Evolutionary conservation across 2,329 filamentous ascomycete species (phyloP), one percentile per base, ranked within the genome.

Genomic region (Chaetomiaceae sp.): DNA sequence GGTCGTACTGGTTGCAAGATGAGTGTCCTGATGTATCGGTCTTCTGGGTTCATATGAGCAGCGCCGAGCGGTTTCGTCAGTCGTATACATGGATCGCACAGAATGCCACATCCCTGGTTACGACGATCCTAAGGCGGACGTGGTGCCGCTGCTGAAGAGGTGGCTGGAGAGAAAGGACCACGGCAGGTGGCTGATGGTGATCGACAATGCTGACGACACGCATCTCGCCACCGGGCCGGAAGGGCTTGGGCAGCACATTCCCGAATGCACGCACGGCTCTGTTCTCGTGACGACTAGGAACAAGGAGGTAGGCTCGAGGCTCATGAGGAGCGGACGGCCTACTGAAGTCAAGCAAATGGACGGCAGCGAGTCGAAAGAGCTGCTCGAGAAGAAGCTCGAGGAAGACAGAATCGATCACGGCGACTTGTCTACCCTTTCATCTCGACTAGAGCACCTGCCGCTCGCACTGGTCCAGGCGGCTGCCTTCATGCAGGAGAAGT

Each of bases 31-130:
- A 61, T 1, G 42, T 56, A 6, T 64, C 62, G 0, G 43, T 67
- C 0, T 65, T 64, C 40, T 66, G 63, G 64, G 55, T 67, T 14
- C 59, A 64, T 38, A 63, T 60, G 0, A 63, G 58, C 49, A 66
- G 49, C 45, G 33, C 47, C 0, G 55, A 62, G 11, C 60, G 57
- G 3, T 64, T 65, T 38, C 56, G 54, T 3, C 48, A 62, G 46
- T 43, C 57, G 4, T 65, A 55, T 34, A 32, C 47, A 24, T 54
- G 37, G 0, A 60, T 65, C 26, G 60, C 62, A 3, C 35, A 58
- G 49, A 58, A 42, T 62, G 57, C 32, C 27, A 52, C 1, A 54
- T 42, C 7, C 56, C 60, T 2, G 58, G 59, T 6, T 37, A 51
- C 24, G 47, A 59, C 4, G 50, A 58, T 33, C 53, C 54, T 7